Evolutionary conservation across 208 protist genomes (phyloP).

Genomic region (Blastocrithidia nonstop): DNA sequence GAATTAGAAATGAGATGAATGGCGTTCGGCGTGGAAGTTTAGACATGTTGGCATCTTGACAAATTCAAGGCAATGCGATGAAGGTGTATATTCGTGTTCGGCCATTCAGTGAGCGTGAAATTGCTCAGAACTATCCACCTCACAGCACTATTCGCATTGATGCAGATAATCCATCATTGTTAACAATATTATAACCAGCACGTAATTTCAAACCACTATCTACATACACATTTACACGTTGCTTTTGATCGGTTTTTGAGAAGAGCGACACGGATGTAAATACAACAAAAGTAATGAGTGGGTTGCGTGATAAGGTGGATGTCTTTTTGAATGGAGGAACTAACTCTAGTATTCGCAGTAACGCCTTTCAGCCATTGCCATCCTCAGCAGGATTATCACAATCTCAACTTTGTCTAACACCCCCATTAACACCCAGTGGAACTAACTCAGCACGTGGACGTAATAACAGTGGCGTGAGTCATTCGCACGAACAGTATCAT

Average conservation of each 20-base stretch:
- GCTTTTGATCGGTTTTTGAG: constrained; percentile 81
- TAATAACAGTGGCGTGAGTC: too few species aligned
- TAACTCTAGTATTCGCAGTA: too few species aligned
- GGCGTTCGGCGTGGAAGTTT: constrained; percentile 15
- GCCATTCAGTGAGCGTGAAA: constrained; percentile 72
- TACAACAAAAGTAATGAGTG: constrained; percentile 3
- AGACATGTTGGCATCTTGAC: too few species aligned
- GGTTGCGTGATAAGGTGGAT: constrained; percentile 18
- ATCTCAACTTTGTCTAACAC: too few species aligned
- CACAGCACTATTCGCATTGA: constrained; percentile 67
- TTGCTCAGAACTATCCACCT: constrained; percentile 11
- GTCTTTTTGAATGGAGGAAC: constrained; percentile 17
- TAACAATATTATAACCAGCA: constrained; percentile 54
- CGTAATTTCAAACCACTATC: constrained; percentile 31
- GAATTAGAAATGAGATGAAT: too few species aligned
- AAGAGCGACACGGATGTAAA: constrained; percentile 1
- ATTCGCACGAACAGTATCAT: too few species aligned
- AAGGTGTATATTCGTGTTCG: constrained; percentile 78
- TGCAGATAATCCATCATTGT: constrained; percentile 35
- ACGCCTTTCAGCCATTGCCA: too few species aligned
- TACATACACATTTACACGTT: constrained; percentile 64
- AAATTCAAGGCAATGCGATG: constrained; percentile 47
- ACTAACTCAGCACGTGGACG: too few species aligned
- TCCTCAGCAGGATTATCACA: too few species aligned
- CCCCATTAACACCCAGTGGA: too few species aligned